Percentiles rank a stretch among this genome's conserved stretches.
Conservation (phyloP, 2,329 filamentous ascomycete genomes). For the Chalaropsis thielavioides region DNA sequence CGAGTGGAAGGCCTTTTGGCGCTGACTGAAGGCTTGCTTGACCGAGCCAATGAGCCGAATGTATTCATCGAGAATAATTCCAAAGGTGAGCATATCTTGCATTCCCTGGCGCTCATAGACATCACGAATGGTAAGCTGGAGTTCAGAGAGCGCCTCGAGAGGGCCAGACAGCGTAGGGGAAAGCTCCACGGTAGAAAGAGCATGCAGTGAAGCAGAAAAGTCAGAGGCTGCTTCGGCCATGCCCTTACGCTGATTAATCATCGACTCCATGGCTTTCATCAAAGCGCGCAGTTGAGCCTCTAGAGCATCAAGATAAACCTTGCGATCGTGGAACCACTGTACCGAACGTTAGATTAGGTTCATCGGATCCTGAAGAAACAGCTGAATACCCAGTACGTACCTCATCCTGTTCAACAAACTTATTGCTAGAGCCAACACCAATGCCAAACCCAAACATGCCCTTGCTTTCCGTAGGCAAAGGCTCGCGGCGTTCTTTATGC, state of each 20-base stretch:
- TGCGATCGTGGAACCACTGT: constrained; percentile 94
- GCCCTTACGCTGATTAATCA: constrained; percentile 81
- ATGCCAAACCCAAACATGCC: constrained; percentile 72
- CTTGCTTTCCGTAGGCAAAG: constrained; percentile 76
- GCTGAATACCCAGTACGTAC: constrained; percentile 34
- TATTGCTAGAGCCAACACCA: constrained; percentile 59
- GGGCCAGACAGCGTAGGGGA: constrained; percentile 79
- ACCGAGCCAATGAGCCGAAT: constrained; percentile 90
- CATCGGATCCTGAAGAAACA: neutral
- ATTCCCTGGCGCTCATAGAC: constrained; percentile 94
- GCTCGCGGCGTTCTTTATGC: constrained; percentile 88
- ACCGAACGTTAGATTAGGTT: constrained; percentile 16
- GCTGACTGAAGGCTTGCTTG: constrained; percentile 81
- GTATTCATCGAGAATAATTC: constrained; percentile 97
- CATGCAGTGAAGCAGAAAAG: constrained; percentile 84
- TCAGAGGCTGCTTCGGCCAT: constrained; percentile 88
- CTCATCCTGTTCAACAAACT: constrained; percentile 97
- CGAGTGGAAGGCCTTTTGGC: constrained; percentile 88
- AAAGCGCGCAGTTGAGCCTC: constrained; percentile 82
- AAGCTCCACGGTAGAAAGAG: constrained; percentile 81
- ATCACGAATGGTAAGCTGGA: constrained; percentile 86
- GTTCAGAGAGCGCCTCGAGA: constrained; percentile 77
- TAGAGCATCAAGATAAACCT: constrained; percentile 83
- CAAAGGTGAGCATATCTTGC: constrained; percentile 89
- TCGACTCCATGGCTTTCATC: constrained; percentile 84